Base-by-base conservation (phyloP, 805 yeast species). In the Wickerhamiella hasegawae region DNA sequence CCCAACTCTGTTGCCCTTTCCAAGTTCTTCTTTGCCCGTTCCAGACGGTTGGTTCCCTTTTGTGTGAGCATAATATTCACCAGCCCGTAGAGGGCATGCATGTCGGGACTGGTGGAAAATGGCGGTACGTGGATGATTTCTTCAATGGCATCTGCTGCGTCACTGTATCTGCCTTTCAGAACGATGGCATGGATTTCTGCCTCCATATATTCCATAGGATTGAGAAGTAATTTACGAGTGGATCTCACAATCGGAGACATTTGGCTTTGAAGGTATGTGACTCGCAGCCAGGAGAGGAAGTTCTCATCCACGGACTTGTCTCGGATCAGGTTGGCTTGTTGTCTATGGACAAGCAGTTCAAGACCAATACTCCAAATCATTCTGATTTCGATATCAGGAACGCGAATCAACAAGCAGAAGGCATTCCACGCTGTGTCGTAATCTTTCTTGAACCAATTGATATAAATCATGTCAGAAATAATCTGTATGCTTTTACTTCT, bases 401-500 rank as follows among this genome's bases (percentile, higher is more conserved):
- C 5, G 19, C 30, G 30, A 10, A 28, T 5, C n/a, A 28, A 19
- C 6, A 16, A 10, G 5, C 6, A 8, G 5, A 16, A 16, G 30
- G 30, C 30, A 6, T 17, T 14, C 30, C 30, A 28, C 11, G 15
- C 14, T 6, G 30, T 15, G 19, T 10, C 30, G 19, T 10, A 10
- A 19, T 28, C 19, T 9, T 14, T 14, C 8, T 12, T 10, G n/a
- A 28, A 14, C 18, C 15, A 5, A 5, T 12, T 5, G 11, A 28
- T 9, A 6, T 5, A 4, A 5, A 28, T 12, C 5, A 28, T 9
- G 24, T 32, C 28, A 18, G 34, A 31, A 26, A 36, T 28, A 32
- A 26, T 36, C 18, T 28, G 35, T 31, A 31, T 24, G 30, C 32
- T 31, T 15, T 35, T 27, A 23, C 17, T 10, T 10, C 30, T 5